Base-by-base conservation (phyloP, 805 yeast genomes). In the Suhomyces faveliae region DNA sequence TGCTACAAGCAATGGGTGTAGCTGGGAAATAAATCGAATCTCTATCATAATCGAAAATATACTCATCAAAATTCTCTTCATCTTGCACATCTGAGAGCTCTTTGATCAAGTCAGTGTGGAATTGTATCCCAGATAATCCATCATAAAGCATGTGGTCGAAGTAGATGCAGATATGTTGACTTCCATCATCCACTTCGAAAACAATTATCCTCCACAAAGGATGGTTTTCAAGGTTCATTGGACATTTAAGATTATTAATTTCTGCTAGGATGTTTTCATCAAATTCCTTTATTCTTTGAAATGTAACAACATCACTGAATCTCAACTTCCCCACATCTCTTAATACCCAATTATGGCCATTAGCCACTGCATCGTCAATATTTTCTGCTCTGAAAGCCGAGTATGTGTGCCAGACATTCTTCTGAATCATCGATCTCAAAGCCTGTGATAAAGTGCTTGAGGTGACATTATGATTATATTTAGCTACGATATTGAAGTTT, bases 161-260 rank as follows among this genome's bases (percentile, higher is more conserved):
- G 13, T 42, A 45, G 2, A 27, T 46, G 39, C 47, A 47, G 21
- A 45, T 23, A n/a, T 43, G 20, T 13, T 42, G 44, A 12, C 8
- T 11, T 5, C 27, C 38, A n/a, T 17, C 22, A 12, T 42, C 44
- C 11, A 8, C 22, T 30, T 50, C 50, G 23, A 42, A 35, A 10
- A 53, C 51, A 9, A 40, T 37, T 4, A 51, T 13, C 21, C 47
- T 46, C 56, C 56, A 53, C 9, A 53, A 40, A 5, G 56, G 56
- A 1, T 41, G 13, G 44, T 42, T 21, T 13, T 45, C 43, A 6
- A 23, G 27, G 9, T 47, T 43, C 43, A 47, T 39, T 30, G 47
- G 47, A 24, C 39, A 38, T 9, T 30, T 22, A 17, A 30, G 23
- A n/a, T 22, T 12, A 29, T 48, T 47, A n/a, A 52, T 13, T 6